phyloP scores from a whole-genome alignment of 345 rosid genomes.

The Microthlaspi erraticum region DNA sequence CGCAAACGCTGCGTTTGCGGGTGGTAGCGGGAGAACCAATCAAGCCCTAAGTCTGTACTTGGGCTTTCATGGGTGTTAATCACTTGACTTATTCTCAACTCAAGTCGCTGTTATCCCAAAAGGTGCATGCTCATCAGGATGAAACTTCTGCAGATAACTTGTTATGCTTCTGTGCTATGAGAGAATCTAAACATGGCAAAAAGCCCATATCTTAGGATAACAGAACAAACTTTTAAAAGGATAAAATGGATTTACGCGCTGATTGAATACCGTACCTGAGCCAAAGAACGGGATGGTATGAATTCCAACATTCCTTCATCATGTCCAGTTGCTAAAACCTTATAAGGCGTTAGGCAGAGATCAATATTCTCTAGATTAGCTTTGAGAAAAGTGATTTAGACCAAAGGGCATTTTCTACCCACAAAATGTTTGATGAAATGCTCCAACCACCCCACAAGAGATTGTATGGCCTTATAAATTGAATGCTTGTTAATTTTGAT shows the following conservation, averaged over 20 bases:
- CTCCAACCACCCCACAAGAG: too few relatives aligned
- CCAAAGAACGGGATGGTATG: slow-evolving; percentile 91
- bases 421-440: too few relatives aligned
- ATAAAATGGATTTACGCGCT: neutral
- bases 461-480: too few relatives aligned
- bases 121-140: slow-evolving; percentile 94
- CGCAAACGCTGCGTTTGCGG: too few relatives aligned
- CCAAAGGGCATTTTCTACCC: too few relatives aligned
- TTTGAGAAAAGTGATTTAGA: too few relatives aligned
- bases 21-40: too few relatives aligned
- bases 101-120: slow-evolving; percentile 94
- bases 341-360: slow-evolving; percentile 86
- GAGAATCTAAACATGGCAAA: slow-evolving; percentile 65
- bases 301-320: slow-evolving; percentile 99
- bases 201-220: slow-evolving; percentile 15
- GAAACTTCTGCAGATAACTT: slow-evolving; percentile 94
- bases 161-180: slow-evolving; percentile 92
- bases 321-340: slow-evolving; percentile 96
- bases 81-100: too few relatives aligned
- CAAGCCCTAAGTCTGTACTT: too few relatives aligned
- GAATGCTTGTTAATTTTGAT: too few relatives aligned
- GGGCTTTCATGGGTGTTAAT: too few relatives aligned
- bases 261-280: slow-evolving; percentile 62
- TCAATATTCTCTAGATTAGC: slow-evolving; percentile 71
- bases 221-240: neutral